These are phyloP conservation scores for Xerocomellus chrysenteron DNA, from an alignment of 768 basidiomycete species.

Conservation along the genomic window DNA sequence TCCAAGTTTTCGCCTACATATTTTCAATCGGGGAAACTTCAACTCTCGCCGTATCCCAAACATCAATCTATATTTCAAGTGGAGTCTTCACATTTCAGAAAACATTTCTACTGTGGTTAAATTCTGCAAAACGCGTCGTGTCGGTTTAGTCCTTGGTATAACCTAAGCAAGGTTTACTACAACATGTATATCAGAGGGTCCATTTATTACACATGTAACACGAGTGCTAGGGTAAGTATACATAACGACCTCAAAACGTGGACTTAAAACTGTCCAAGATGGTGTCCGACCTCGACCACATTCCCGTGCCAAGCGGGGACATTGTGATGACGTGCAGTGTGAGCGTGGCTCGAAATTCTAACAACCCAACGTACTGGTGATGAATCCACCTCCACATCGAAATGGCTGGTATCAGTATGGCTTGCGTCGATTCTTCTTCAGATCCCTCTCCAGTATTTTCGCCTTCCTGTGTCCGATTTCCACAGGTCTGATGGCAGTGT, in stretches of 20 bases:
- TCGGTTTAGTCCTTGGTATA: neutral
- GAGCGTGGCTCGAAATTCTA: constrained; percentile 25
- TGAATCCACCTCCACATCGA: neutral
- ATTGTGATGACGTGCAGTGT: constrained; percentile 15
- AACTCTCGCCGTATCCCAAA: too few relatives aligned
- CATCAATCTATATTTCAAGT: too few relatives aligned
- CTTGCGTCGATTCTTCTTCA: constrained; percentile 86
- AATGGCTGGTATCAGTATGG: constrained; percentile 57
- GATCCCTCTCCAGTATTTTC: constrained; percentile 81
- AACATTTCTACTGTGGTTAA: too few relatives aligned
- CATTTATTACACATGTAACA: constrained; percentile 6
- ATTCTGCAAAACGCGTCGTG: too few relatives aligned
- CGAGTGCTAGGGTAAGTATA: constrained; percentile 1
- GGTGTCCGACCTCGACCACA: constrained; percentile 8
- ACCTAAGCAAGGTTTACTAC: constrained; percentile 16
- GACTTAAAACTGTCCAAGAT: neutral
- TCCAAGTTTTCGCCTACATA: too few relatives aligned
- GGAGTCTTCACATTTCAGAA: too few relatives aligned
- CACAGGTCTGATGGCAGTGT: constrained; percentile 81
- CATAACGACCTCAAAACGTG: neutral
- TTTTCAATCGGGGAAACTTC: too few relatives aligned
- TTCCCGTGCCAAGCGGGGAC: neutral
- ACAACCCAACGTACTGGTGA: constrained; percentile 30
- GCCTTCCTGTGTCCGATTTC: constrained; percentile 94
- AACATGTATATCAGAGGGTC: neutral